Percentiles rank a stretch among this genome's conserved stretches.
Conservation (phyloP, 805 yeast species). For the Candida germanica region DNA sequence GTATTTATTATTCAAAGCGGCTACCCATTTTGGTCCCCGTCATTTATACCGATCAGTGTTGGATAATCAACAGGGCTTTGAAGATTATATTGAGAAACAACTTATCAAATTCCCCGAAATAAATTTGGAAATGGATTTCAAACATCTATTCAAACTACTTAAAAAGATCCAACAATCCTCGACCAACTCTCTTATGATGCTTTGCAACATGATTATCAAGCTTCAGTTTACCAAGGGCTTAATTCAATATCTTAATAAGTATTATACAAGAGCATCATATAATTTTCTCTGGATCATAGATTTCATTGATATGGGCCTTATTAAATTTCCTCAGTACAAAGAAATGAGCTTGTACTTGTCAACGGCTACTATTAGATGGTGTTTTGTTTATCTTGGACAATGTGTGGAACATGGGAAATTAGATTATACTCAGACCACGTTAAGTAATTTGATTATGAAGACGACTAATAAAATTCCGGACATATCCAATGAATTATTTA, state of each 20-base stretch:
- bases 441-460: slow-evolving; percentile 10
- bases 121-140: slow-evolving; percentile 13
- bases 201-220: slow-evolving; percentile 13
- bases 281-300: slow-evolving; percentile 18
- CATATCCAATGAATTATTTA: slow-evolving; percentile 14
- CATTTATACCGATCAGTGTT: slow-evolving; percentile 2
- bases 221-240: slow-evolving; percentile 19
- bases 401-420: slow-evolving; percentile 16
- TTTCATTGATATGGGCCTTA: slow-evolving; percentile 11
- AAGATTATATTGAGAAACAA: slow-evolving; percentile 9
- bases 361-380: slow-evolving; percentile 9
- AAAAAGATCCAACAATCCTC: background rate
- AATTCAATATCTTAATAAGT: slow-evolving; percentile 12
- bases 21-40: slow-evolving; percentile 6
- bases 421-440: slow-evolving; percentile 5
- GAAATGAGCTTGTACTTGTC: slow-evolving; percentile 14
- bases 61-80: background rate
- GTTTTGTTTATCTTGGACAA: slow-evolving; percentile 12
- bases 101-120: slow-evolving; percentile 16
- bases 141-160: slow-evolving; percentile 10
- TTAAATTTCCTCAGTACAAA: slow-evolving; percentile 5
- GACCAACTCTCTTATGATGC: background rate
- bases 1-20: slow-evolving; percentile 2
- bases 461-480: slow-evolving; percentile 9
- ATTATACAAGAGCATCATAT: slow-evolving; percentile 15